phyloP scores from a whole-genome alignment of 2,329 filamentous ascomycete genomes.

The Ploettnerulaceae sp. region DNA sequence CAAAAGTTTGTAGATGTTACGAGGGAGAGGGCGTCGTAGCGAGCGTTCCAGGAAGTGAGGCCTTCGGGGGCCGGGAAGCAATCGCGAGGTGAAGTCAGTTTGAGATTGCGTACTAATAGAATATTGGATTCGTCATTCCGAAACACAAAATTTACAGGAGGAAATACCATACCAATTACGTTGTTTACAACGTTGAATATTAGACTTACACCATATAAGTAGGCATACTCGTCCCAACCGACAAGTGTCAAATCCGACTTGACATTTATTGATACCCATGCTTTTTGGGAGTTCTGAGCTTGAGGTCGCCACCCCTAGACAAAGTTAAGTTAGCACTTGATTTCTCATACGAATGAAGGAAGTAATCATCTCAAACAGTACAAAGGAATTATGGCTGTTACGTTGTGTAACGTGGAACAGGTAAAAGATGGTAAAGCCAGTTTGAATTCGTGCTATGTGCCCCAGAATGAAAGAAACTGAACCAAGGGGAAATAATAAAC shows the following conservation, averaged over 20 bases:
- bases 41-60: conserved; percentile 5
- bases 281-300: conserved; percentile 4
- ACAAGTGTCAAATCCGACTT: conserved; percentile 8
- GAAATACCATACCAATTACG: not conserved
- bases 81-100: not conserved
- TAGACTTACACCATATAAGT: conserved; percentile 1
- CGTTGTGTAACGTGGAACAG: too few species aligned
- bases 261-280: conserved; percentile 2
- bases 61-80: conserved; percentile 4
- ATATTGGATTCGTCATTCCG: not conserved
- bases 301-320: conserved; percentile 2
- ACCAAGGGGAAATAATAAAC: not conserved
- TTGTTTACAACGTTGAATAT: conserved; percentile 2
- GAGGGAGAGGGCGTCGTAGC: conserved; percentile 5
- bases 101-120: conserved; percentile 3
- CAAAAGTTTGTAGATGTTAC: conserved; percentile 9
- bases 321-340: not conserved
- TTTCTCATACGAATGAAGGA: too few species aligned
- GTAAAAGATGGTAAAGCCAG: not conserved
- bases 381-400: too few species aligned
- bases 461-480: not conserved
- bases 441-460: not conserved
- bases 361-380: too few species aligned
- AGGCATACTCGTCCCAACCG: not conserved
- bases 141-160: not conserved